Percentiles rank a stretch among this genome's conserved stretches.
Conservation (phyloP, 805 yeast species). For the Sugiyamaella floridensis region DNA sequence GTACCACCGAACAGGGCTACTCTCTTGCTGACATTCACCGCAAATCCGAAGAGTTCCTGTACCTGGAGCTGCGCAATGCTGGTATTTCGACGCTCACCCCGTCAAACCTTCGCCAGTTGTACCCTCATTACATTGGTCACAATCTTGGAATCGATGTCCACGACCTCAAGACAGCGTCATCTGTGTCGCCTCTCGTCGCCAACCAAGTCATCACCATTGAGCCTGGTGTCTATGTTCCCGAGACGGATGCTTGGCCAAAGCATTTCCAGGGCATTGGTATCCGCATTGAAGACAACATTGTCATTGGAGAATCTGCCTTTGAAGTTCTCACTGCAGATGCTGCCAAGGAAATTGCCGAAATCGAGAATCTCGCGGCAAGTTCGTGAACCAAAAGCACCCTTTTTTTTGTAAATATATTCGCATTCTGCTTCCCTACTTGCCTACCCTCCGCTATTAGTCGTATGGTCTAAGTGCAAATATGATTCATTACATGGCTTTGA, state of each 20-base stretch:
- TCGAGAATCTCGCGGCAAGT: slow-evolving; percentile 39
- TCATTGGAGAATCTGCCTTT: slow-evolving; percentile 52
- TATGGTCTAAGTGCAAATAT: neutral
- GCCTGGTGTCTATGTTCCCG: slow-evolving; percentile 91
- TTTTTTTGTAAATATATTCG: neutral
- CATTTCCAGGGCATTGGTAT: slow-evolving; percentile 85
- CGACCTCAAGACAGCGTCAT: slow-evolving; percentile 35
- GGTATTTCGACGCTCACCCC: slow-evolving; percentile 46
- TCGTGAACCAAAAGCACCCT: neutral
- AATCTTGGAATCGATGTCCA: slow-evolving; percentile 83
- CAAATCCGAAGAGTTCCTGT: slow-evolving; percentile 52
- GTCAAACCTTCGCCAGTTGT: slow-evolving; percentile 39
- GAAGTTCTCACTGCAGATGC: slow-evolving; percentile 73
- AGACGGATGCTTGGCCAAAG: slow-evolving; percentile 60
- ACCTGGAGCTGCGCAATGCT: slow-evolving; percentile 58
- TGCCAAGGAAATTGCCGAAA: slow-evolving; percentile 75
- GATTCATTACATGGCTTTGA: slow-evolving; percentile 4
- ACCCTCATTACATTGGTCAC: slow-evolving; percentile 96
- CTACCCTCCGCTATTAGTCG: neutral
- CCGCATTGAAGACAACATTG: slow-evolving; percentile 91
- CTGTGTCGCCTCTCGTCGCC: slow-evolving; percentile 44
- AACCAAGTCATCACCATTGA: slow-evolving; percentile 92
- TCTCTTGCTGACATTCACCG: slow-evolving; percentile 74
- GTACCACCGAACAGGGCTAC: slow-evolving; percentile 46
- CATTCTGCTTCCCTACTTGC: neutral